Evolutionary conservation across 108 stramenopile species (phyloP), one percentile per base, ranked within the genome.

Genomic region (Discostella pseudostelligera): DNA sequence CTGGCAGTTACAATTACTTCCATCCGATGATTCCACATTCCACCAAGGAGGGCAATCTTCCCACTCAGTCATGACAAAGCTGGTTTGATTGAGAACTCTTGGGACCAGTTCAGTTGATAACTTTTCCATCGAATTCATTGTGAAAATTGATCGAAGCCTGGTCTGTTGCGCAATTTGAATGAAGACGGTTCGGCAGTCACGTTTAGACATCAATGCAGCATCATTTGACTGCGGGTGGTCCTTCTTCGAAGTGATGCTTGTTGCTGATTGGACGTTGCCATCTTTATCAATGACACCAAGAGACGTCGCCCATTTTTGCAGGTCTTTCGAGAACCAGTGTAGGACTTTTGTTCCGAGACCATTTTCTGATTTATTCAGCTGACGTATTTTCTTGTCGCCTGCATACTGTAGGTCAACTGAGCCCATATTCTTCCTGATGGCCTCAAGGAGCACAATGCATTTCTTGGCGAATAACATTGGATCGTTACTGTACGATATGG

Each of bases 321-420:
- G 55, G 59, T 93, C 84, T 28, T 85, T 84, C 13, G 61, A 29
- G 53, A 87, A 66, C 89, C 89, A 94, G 13, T 53, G 57, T 3
- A 84, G 39, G 12, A 87, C 73, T 53, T 87, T 89, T 8, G 83
- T 70, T 10, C 89, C 89, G 3, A 94, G 78, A 11, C 83, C 86
- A 56, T 81, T 81, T 56, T 88, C 88, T 10, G 79, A 79, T 29
- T 75, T 70, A 37, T 76, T 79, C 22, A 79, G 46, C 28, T 37
- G 22, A 21, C 76, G 76, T 47, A 58, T 70, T 45, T 66, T 79
- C 40, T 75, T 76, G 25, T 79, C 74, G 28, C 76, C 76, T 28
- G 64, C 69, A 56, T 78, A 78, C 12, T 66, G 50, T 19, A 61
- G 8, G 62, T 80, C 72, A 40, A 73, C 65, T 69, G 78, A 32